Evolutionary conservation across 495 filamentous ascomycete genomes (phyloP).

Genomic region (Xylaria acuta): DNA sequence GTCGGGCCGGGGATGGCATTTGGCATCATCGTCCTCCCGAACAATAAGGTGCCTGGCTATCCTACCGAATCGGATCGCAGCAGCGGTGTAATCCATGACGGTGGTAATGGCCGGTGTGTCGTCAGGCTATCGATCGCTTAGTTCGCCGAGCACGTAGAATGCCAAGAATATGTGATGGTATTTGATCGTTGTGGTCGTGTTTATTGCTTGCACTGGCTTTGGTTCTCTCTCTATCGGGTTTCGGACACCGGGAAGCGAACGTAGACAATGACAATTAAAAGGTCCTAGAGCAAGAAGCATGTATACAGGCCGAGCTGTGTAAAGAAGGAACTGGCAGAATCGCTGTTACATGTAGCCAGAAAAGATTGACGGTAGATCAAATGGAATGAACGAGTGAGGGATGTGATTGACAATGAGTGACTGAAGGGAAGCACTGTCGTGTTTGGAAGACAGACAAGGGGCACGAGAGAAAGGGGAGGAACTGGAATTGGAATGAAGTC

Average conservation of each 20-base stretch:
- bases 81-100: conserved; percentile 23
- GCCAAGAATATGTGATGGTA: not conserved
- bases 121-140: conserved; percentile 12
- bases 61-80: conserved; percentile 29
- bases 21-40: conserved; percentile 28
- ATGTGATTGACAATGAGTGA: conserved; percentile 25
- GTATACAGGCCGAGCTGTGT: no score
- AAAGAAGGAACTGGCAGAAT: conserved; percentile 6
- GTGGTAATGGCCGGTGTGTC: conserved; percentile 14
- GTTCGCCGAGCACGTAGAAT: not conserved
- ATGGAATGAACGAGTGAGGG: conserved; percentile 19
- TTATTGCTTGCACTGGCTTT: not conserved
- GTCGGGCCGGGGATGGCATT: conserved; percentile 38
- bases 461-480: conserved; percentile 24
- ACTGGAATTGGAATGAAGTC: conserved; percentile 28
- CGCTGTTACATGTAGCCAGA: conserved; percentile 1
- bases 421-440: not conserved
- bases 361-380: not conserved
- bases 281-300: not conserved
- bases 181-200: not conserved
- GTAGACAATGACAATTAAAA: conserved; percentile 7
- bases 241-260: conserved; percentile 1
- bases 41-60: conserved; percentile 27
- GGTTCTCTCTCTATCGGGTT: not conserved
- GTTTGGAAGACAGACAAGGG: conserved; percentile 12